Evolutionary conservation across 495 filamentous ascomycete genomes (phyloP), one percentile per base, ranked within the genome.

Genomic region (Lineolata rhizophorae): DNA sequence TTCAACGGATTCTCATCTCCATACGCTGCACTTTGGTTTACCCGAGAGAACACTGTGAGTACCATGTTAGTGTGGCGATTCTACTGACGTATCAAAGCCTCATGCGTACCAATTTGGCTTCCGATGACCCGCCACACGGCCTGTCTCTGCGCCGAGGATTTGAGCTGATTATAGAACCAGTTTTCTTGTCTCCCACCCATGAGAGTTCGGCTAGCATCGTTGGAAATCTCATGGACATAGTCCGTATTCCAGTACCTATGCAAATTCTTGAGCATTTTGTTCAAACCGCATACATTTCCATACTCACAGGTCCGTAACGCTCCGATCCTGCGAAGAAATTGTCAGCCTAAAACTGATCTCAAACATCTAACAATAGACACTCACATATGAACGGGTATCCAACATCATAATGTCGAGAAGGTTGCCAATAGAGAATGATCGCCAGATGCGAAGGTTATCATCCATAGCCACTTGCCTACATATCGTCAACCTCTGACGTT

Each of bases 361-460:
- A n/a, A n/a, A n/a, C n/a, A n/a, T n/a, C n/a, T n/a, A n/a, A n/a
- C n/a, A n/a, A n/a, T n/a, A n/a, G n/a, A n/a, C n/a, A n/a, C n/a
- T n/a, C n/a, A n/a, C 68, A 35, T 76, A 76, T 27, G 73, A 54
- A 4, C 71, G 57, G 2, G 72, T 78, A 36, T 75, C 72, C 26
- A 76, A 58, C 58, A 78, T 71, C 36, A 76, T 63, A 3, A 78
- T 53, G 44, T 76, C 72, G 31, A 75, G 46, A 17, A 72, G 55
- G 16, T 64, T 60, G 21, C 72, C 72, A 40, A 78, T 60, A 29
- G 62, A 53, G 51, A 78, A 76, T 24, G 46, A 51, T 12, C 72
- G 60, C 72, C 72, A 78, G 45, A 78, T 65, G 26, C 72, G 64
- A 14, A 76, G 52, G 36, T 67, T 70, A 49, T 76, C 71, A 43